These are phyloP conservation scores for Candida saitoana DNA, from an alignment of 805 yeast species.

Conservation along the genomic window DNA sequence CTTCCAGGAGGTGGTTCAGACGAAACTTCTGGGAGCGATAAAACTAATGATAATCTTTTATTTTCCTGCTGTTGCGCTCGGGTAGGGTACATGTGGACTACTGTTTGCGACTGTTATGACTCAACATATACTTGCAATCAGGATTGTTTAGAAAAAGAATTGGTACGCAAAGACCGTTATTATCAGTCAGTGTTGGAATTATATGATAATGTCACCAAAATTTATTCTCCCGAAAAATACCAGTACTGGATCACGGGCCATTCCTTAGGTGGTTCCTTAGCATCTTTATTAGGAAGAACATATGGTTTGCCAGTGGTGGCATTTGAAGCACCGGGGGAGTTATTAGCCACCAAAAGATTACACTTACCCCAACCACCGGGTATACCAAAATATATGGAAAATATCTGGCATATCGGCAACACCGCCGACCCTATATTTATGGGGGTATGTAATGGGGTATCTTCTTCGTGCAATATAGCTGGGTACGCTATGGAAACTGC, in stretches of 20 bases:
- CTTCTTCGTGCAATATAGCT: conserved; percentile 81
- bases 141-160: conserved; percentile 74
- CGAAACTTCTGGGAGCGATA: conserved; percentile 79
- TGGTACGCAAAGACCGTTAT: conserved; percentile 72
- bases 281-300: conserved; percentile 79
- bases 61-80: conserved; percentile 97
- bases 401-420: conserved; percentile 93
- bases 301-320: conserved; percentile 87
- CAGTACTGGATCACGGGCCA: conserved; percentile 93
- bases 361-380: conserved; percentile 96
- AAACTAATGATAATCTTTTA: conserved; percentile 78
- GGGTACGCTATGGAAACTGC: conserved; percentile 97
- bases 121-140: conserved; percentile 85
- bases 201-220: conserved; percentile 60
- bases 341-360: conserved; percentile 73
- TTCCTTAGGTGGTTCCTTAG: conserved; percentile 87
- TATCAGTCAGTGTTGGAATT: conserved; percentile 76
- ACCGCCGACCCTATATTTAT: conserved; percentile 95
- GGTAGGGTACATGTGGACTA: conserved; percentile 84
- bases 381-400: conserved; percentile 67
- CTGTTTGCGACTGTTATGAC: conserved; percentile 91
- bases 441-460: conserved; percentile 96
- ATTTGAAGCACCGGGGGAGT: conserved; percentile 91
- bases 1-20: conserved; percentile 44
- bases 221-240: conserved; percentile 61